phyloP scores from a whole-genome alignment of 2,329 filamentous ascomycete species.

The Ceratocystis papillata region DNA sequence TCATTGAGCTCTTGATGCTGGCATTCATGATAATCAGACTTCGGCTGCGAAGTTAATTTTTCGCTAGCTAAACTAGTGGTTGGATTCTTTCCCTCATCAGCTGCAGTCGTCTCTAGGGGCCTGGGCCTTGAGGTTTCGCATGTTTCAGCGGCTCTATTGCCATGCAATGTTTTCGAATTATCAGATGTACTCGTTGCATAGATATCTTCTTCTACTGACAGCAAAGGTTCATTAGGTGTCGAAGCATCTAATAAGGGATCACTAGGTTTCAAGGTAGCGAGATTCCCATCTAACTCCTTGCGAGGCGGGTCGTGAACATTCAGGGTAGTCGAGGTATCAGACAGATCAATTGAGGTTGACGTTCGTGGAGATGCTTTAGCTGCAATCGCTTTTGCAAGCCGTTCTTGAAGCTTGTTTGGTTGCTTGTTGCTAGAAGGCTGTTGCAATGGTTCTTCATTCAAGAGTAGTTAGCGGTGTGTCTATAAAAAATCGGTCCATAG shows the following conservation, averaged over 20 bases:
- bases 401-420: constrained; percentile 79
- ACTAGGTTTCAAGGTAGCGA: no score
- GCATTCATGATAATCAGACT: constrained; percentile 40
- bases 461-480: not conserved
- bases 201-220: no score
- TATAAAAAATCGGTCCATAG: not conserved
- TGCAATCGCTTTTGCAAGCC: constrained; percentile 76
- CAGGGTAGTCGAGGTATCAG: not conserved
- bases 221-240: no score
- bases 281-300: no score
- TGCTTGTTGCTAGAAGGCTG: constrained; percentile 52
- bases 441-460: constrained; percentile 31
- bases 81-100: not conserved
- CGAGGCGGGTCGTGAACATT: not conserved
- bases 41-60: not conserved
- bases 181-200: no score
- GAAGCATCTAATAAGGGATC: no score
- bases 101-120: not conserved
- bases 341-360: constrained; percentile 9
- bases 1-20: constrained; percentile 60
- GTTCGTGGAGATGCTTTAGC: constrained; percentile 39
- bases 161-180: no score
- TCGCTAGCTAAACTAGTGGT: not conserved
- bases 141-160: no score
- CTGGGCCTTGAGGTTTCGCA: no score